A percentile compares a stretch with the other conserved stretches of the same genome.
Evolutionary conservation across 1,284 basidiomycete species (phyloP).

Genomic region (Lentinula novae-zelandiae): DNA sequence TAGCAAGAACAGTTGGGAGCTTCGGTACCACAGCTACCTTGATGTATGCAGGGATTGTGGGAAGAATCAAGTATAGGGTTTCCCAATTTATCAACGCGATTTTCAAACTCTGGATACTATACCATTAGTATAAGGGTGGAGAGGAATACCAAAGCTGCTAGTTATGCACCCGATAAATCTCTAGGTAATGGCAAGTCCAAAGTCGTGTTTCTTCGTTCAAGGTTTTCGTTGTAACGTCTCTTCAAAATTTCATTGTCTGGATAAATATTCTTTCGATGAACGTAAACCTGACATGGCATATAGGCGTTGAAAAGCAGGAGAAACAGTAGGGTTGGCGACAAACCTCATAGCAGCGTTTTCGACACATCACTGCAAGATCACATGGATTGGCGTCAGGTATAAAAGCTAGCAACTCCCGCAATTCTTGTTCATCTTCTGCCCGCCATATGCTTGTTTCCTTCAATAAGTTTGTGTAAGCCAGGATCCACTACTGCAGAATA

Average conservation of each 20-base stretch:
- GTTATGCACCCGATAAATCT: not conserved
- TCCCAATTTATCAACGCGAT: too few relatives aligned
- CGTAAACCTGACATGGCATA: slow-evolving; percentile 22
- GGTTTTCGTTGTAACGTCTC: not conserved
- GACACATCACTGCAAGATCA: slow-evolving; percentile 37
- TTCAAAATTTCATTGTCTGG: slow-evolving; percentile 18
- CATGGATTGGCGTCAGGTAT: slow-evolving; percentile 36
- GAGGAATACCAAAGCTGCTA: not conserved
- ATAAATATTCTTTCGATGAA: slow-evolving; percentile 21
- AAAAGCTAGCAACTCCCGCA: slow-evolving; percentile 28
- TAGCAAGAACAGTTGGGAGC: slow-evolving; percentile 11
- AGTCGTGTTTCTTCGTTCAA: not conserved
- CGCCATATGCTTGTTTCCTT: slow-evolving; percentile 26
- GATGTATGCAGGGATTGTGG: slow-evolving; percentile 5
- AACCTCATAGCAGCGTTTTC: slow-evolving; percentile 42
- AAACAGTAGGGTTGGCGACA: not conserved
- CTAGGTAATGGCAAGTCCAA: not conserved
- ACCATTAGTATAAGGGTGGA: too few relatives aligned
- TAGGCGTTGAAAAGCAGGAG: not conserved
- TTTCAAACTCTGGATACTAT: too few relatives aligned
- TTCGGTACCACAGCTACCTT: slow-evolving; percentile 3
- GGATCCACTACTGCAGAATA: not conserved
- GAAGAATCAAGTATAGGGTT: too few relatives aligned
- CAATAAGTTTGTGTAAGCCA: not conserved
- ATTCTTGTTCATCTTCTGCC: slow-evolving; percentile 20